A percentile compares a stretch with the other conserved stretches of the same genome.
These are phyloP conservation scores for Esteya vermicola DNA, from an alignment of 2,329 filamentous ascomycete genomes.

Conservation along the genomic window DNA sequence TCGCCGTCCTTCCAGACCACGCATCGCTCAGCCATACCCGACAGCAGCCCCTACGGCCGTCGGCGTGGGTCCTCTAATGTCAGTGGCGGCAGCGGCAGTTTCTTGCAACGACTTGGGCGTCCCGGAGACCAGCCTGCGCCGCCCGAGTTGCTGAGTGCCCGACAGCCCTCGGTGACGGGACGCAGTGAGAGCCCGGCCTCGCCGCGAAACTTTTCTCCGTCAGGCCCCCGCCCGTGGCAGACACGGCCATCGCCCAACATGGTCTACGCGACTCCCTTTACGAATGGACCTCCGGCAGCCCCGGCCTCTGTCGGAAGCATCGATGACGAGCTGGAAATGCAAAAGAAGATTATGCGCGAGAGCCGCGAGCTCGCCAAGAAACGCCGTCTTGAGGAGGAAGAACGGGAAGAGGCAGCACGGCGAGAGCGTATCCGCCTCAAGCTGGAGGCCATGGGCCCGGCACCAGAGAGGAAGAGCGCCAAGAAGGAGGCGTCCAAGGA, in stretches of 20 bases:
- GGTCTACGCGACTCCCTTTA: slow-evolving; percentile 3
- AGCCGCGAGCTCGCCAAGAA: slow-evolving; percentile 56
- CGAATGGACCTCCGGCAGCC: background rate
- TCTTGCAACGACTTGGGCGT: slow-evolving; percentile 41
- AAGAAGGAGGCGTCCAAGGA: slow-evolving; percentile 39
- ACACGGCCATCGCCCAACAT: slow-evolving; percentile 26
- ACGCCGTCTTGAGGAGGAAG: slow-evolving; percentile 52
- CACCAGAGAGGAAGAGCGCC: slow-evolving; percentile 42
- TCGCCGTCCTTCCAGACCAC: slow-evolving; percentile 82
- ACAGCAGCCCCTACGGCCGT: slow-evolving; percentile 54
- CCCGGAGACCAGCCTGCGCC: slow-evolving; percentile 25
- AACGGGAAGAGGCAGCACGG: slow-evolving; percentile 56
- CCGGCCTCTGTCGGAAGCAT: slow-evolving; percentile 15
- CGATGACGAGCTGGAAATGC: slow-evolving; percentile 46
- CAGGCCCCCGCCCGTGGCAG: slow-evolving; percentile 24
- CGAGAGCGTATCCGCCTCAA: slow-evolving; percentile 60
- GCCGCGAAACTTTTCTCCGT: slow-evolving; percentile 26
- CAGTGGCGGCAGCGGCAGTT: slow-evolving; percentile 67
- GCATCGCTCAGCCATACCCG: slow-evolving; percentile 49
- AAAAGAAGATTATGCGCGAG: slow-evolving; percentile 60
- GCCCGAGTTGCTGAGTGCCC: slow-evolving; percentile 27
- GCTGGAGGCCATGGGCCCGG: slow-evolving; percentile 53
- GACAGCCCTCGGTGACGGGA: slow-evolving; percentile 34
- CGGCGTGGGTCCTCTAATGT: slow-evolving; percentile 83
- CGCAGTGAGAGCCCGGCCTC: slow-evolving; percentile 37